phyloP scores from a whole-genome alignment of 495 filamentous ascomycete species.

The Polyplosphaeria fusca region DNA sequence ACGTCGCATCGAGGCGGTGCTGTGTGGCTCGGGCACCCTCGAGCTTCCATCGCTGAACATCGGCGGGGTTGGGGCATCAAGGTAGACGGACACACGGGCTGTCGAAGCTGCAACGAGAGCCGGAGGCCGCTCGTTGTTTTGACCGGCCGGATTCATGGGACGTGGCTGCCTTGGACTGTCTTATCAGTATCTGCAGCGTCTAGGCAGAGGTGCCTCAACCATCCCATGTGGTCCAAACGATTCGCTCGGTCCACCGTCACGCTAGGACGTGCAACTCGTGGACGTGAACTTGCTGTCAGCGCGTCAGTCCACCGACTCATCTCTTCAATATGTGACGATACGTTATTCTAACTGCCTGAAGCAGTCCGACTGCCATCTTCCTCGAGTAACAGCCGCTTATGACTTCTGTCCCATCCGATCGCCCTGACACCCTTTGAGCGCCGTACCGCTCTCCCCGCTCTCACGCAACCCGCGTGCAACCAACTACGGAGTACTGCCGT shows the following conservation, averaged over 20 bases:
- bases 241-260: too few species aligned
- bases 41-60: neutral
- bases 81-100: neutral
- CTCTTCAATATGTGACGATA: conserved; percentile 33
- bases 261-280: too few species aligned
- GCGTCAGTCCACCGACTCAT: conserved; percentile 27
- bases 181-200: conserved; percentile 22
- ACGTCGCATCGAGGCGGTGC: conserved; percentile 15
- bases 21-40: neutral
- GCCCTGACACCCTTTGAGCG: neutral
- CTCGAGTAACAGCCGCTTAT: conserved; percentile 1
- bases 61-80: too few species aligned
- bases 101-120: neutral
- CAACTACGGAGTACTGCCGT: neutral
- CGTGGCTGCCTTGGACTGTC: conserved; percentile 21
- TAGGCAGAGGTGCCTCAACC: conserved; percentile 15
- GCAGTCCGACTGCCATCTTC: conserved; percentile 16
- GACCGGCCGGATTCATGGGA: conserved; percentile 7
- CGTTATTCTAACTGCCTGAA: conserved; percentile 25
- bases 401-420: too few species aligned
- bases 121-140: neutral
- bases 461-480: neutral
- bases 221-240: conserved; percentile 7
- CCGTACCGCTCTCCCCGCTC: conserved; percentile 1
- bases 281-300: conserved; percentile 27